A percentile compares a stretch with the other conserved stretches of the same genome.
These are phyloP conservation scores for Arthrobotrys entomopaga DNA, from an alignment of 2,329 filamentous ascomycete species.

Conservation along the genomic window DNA sequence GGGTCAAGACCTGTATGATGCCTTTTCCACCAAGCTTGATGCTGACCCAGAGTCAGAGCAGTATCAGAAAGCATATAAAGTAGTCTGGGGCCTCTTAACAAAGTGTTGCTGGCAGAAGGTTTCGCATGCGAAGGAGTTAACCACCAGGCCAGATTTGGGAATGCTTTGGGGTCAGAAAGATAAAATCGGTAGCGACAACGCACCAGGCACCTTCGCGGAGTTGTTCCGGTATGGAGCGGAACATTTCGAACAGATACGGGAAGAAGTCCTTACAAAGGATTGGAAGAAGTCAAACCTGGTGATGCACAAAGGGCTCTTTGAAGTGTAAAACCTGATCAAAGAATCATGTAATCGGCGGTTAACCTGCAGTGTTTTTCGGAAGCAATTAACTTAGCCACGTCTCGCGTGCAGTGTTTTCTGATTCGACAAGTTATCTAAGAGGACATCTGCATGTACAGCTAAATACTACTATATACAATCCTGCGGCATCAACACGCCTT, in stretches of 20 bases:
- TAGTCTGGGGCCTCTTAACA: constrained; percentile 60
- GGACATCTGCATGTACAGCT: no score
- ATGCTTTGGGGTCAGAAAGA: constrained; percentile 60
- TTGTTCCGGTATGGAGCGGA: constrained; percentile 61
- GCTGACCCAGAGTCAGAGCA: constrained; percentile 54
- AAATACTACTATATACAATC: no score
- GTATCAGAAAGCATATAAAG: constrained; percentile 56
- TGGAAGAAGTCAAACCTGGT: neutral
- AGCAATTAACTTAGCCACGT: no score
- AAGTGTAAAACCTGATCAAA: neutral
- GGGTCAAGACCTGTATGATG: constrained; percentile 12
- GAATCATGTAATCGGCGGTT: no score
- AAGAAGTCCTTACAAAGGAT: constrained; percentile 46
- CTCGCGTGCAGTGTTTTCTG: no score
- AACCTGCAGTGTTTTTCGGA: no score
- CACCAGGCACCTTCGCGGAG: constrained; percentile 61
- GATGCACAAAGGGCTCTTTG: neutral
- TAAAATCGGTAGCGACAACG: constrained; percentile 60
- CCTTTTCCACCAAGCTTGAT: constrained; percentile 54
- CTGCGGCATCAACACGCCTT: no score
- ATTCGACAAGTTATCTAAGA: no score
- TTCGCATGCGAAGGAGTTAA: constrained; percentile 60
- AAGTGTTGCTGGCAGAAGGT: constrained; percentile 61
- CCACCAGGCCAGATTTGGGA: constrained; percentile 58
- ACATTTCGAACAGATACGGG: constrained; percentile 61